Evolutionary conservation across 441 rosid genomes (phyloP).

Genomic region (Croton setiger): DNA sequence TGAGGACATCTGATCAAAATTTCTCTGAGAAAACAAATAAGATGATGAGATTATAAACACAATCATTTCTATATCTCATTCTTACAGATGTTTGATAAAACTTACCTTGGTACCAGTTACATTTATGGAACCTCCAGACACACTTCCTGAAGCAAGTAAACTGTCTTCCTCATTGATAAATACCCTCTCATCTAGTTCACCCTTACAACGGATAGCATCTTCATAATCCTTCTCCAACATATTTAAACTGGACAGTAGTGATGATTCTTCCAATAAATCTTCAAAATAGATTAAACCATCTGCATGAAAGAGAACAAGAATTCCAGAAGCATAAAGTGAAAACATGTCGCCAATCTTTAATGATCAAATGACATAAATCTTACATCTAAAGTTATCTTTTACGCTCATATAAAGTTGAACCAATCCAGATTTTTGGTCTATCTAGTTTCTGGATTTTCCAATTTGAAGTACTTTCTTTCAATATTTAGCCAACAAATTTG

Average conservation of each 20-base stretch:
- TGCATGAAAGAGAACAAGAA: conserved; percentile 36
- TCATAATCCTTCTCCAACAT: conserved; percentile 70
- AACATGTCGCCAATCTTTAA: not conserved
- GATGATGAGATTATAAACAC: not conserved
- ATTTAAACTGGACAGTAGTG: conserved; percentile 54
- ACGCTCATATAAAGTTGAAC: too few relatives aligned
- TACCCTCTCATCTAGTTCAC: conserved; percentile 84
- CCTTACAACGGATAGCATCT: conserved; percentile 54
- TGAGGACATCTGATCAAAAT: conserved; percentile 67
- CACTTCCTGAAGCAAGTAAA: conserved; percentile 77
- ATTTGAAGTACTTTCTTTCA: too few relatives aligned
- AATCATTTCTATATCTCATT: not conserved
- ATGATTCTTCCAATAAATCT: conserved; percentile 72
- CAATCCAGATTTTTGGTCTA: too few relatives aligned
- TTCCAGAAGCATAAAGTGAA: conserved; percentile 19
- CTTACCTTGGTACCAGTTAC: conserved; percentile 60
- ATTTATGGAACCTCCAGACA: conserved; percentile 64
- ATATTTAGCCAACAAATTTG: too few relatives aligned
- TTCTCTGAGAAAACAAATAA: conserved; percentile 45
- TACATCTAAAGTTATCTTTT: too few relatives aligned
- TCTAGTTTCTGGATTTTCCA: too few relatives aligned
- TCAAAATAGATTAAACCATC: conserved; percentile 85
- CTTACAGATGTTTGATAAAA: conserved; percentile 11
- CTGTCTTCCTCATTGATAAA: conserved; percentile 80
- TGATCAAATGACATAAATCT: not conserved